Evolutionary conservation across 352 stramenopile species (phyloP).

Genomic region (Globisporangium carolinianum): DNA sequence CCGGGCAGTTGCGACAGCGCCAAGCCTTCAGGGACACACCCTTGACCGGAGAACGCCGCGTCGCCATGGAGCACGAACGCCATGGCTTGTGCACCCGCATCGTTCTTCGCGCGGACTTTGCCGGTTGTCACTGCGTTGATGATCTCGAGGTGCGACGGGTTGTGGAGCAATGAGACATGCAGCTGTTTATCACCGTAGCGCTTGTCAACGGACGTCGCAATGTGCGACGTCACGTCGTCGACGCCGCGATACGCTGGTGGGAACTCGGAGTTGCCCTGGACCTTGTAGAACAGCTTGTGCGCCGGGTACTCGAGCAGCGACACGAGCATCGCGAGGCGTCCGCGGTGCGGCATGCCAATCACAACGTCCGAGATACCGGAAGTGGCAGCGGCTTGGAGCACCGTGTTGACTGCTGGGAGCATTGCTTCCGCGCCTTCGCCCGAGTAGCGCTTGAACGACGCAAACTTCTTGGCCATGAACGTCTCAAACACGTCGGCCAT

Average conservation of each 20-base stretch:
- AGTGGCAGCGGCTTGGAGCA: constrained; percentile 46
- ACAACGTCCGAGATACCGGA: constrained; percentile 63
- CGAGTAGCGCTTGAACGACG: constrained; percentile 84
- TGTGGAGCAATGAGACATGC: constrained; percentile 82
- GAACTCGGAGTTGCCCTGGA: constrained; percentile 74
- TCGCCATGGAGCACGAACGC: constrained; percentile 84
- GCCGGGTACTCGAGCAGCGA: constrained; percentile 73
- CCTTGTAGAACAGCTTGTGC: constrained; percentile 80
- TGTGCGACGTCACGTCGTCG: constrained; percentile 84
- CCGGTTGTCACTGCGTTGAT: constrained; percentile 82
- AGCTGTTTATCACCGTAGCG: constrained; percentile 44
- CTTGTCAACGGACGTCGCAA: constrained; percentile 72
- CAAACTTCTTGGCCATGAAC: constrained; percentile 84
- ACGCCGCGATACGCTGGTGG: constrained; percentile 46
- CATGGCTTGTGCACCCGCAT: constrained; percentile 60
- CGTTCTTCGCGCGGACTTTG: constrained; percentile 81
- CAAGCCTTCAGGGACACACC: constrained; percentile 73
- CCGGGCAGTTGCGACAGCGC: constrained; percentile 71
- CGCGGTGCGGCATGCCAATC: constrained; percentile 84
- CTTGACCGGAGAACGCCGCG: constrained; percentile 80
- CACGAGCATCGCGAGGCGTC: constrained; percentile 70
- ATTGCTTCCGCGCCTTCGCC: constrained; percentile 81
- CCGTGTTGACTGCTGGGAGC: constrained; percentile 63
- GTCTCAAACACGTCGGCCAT: constrained; percentile 78
- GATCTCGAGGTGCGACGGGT: constrained; percentile 85